Percentiles rank a stretch among this genome's conserved stretches.
Evolutionary conservation across 2,329 filamentous ascomycete genomes (phyloP).

Genomic region (Colletotrichum chlorophyti): DNA sequence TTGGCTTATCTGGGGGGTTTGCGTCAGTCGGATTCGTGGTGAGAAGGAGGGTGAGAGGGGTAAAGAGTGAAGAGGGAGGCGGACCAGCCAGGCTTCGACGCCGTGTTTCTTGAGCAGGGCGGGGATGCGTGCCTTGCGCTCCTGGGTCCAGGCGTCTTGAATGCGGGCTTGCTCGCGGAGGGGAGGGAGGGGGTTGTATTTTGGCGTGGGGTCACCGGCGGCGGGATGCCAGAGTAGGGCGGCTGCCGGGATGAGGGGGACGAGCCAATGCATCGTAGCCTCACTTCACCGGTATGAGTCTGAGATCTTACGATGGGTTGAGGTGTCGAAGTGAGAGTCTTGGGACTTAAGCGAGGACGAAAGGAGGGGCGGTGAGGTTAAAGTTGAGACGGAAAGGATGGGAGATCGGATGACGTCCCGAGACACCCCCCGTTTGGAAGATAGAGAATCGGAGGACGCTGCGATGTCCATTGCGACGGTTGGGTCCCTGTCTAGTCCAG

Average conservation of each 20-base stretch:
- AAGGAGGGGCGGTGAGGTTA: background rate
- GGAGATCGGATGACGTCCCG: slow-evolving; percentile 22
- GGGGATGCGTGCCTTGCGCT: slow-evolving; percentile 49
- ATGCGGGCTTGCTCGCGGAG: slow-evolving; percentile 51
- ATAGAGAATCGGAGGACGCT: background rate
- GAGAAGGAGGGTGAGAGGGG: too few relatives aligned
- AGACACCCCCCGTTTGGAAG: slow-evolving; percentile 8
- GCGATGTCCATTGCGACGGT: too few relatives aligned
- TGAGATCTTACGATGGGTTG: background rate
- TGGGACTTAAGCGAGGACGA: background rate
- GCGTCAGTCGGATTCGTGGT: background rate
- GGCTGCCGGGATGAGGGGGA: background rate
- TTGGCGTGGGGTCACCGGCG: background rate
- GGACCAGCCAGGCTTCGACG: slow-evolving; percentile 56
- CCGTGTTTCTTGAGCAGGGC: slow-evolving; percentile 49
- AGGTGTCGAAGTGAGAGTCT: background rate
- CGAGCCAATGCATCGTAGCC: slow-evolving; percentile 20
- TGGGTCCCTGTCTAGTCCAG: slow-evolving; percentile 11
- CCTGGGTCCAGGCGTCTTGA: slow-evolving; percentile 50
- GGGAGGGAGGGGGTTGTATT: slow-evolving; percentile 47
- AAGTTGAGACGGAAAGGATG: background rate
- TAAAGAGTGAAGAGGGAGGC: slow-evolving; percentile 5
- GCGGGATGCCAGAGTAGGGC: slow-evolving; percentile 2
- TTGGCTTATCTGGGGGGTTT: slow-evolving; percentile 50
- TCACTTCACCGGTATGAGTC: background rate